Evolutionary conservation across 2,329 filamentous ascomycete genomes (phyloP), one percentile per base, ranked within the genome.

Genomic region (Colletotrichum shisoi): DNA sequence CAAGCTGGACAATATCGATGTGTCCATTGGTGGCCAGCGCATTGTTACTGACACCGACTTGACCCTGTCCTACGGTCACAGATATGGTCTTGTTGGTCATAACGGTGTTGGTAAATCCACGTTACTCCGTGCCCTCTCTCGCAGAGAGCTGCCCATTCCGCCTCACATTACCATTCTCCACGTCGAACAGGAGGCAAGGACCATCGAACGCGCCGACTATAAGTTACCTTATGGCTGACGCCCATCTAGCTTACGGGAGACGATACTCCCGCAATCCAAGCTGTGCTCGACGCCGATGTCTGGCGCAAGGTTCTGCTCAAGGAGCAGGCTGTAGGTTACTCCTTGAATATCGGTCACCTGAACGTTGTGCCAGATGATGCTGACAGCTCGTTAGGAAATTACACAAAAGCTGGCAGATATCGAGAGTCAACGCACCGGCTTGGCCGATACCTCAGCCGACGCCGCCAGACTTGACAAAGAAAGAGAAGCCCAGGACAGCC

Each of bases 91-190:
- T 71, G 95, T 99, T 72, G 95, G 95, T 85, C 92, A 98, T 85
- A 99, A 99, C 87, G 95, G 95, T 93, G 94, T 99, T 71, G 95
- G 92, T 85, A 94, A 95, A 86, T 93, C 93, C 76, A 99, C 95
- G n/a, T 83, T 99, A 71, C 85, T 99, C 69, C 87, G 95, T 72
- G 95, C 95, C 17, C 83, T 99, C 71, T 96, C 94, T 74, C 89
- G 93, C 74, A 89, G 95, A 90, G 95, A 99, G 76, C 87, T 99
- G 67, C 87, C 94, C 4, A 95, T 99, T 79, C 95, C 95, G 12
- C 96, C 92, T 1, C 94, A 99, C 73, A 99, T 99, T 71, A 97
- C 95, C 12, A 99, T 99, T 86, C 87, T 99, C 19, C 95, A 99
- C 83, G 95, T 99, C 57, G 95, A 98, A 78, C 95, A 99, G 85